A percentile compares a stretch with the other conserved stretches of the same genome.
Evolutionary conservation across 768 basidiomycete genomes (phyloP).

Genomic region (Boletus vermiculosoides): DNA sequence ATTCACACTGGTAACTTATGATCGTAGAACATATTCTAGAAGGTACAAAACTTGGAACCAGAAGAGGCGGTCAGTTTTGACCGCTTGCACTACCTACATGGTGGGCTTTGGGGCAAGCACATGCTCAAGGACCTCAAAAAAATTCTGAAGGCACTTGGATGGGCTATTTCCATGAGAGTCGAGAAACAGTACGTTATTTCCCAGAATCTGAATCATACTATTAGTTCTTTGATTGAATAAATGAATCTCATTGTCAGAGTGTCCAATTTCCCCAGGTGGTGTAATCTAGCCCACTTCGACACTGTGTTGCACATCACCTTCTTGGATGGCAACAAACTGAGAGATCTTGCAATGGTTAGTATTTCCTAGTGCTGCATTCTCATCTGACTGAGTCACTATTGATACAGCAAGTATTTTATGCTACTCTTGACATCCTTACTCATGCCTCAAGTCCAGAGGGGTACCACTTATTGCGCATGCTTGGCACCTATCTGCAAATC

Average conservation of each 20-base stretch:
- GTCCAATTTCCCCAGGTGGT: conserved; percentile 1
- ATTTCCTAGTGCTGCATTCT: no score
- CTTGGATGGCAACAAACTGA: conserved; percentile 2
- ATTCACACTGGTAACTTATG: no score
- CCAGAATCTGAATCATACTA: no score
- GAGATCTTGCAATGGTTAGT: conserved; percentile 2
- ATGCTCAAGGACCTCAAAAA: not conserved
- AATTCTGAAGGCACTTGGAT: not conserved
- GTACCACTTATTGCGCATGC: conserved; percentile 27
- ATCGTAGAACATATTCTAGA: not conserved
- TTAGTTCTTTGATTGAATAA: not conserved
- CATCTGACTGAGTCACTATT: no score
- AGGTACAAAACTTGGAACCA: not conserved
- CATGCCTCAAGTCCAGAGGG: conserved; percentile 9
- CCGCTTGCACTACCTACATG: not conserved
- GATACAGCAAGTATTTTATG: not conserved
- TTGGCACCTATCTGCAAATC: conserved; percentile 33
- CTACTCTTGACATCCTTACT: not conserved
- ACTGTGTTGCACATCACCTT: not conserved
- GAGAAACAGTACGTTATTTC: not conserved
- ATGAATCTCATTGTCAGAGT: not conserved
- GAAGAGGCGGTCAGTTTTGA: not conserved
- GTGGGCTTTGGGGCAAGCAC: not conserved
- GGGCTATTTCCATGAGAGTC: not conserved
- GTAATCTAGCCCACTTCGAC: conserved; percentile 1